A percentile compares a stretch with the other conserved stretches of the same genome.
Evolutionary conservation across 495 filamentous ascomycete genomes (phyloP).

Genomic region (Neurospora intermedia): DNA sequence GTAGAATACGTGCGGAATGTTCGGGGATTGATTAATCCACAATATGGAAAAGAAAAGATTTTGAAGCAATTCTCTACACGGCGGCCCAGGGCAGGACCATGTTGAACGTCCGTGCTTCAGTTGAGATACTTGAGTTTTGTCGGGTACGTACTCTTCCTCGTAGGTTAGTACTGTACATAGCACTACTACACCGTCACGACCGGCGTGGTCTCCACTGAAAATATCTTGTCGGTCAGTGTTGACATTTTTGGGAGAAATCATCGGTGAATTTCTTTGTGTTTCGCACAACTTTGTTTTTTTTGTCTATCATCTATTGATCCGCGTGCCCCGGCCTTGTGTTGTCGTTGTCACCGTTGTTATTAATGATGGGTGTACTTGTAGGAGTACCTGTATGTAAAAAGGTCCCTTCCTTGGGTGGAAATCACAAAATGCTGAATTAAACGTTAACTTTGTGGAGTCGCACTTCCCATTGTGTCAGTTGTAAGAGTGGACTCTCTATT

Average conservation of each 20-base stretch:
- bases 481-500: not conserved
- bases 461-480: not conserved
- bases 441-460: not conserved
- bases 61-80: not conserved
- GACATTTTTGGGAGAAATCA: not conserved
- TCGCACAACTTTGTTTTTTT: not conserved
- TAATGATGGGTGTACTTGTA: not conserved
- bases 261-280: not conserved
- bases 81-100: not conserved
- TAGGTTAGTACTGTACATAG: not conserved
- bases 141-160: not conserved
- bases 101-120: not conserved
- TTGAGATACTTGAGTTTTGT: not conserved
- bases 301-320: not conserved
- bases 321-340: not conserved
- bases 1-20: not conserved
- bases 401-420: not conserved
- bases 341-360: not conserved
- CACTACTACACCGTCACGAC: not conserved
- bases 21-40: not conserved
- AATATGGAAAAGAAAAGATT: not conserved
- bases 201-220: not conserved
- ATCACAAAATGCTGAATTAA: not conserved
- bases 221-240: not conserved
- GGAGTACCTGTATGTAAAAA: not conserved